Evolutionary conservation across 805 yeast genomes (phyloP).

Genomic region (Starmerella bombicola): DNA sequence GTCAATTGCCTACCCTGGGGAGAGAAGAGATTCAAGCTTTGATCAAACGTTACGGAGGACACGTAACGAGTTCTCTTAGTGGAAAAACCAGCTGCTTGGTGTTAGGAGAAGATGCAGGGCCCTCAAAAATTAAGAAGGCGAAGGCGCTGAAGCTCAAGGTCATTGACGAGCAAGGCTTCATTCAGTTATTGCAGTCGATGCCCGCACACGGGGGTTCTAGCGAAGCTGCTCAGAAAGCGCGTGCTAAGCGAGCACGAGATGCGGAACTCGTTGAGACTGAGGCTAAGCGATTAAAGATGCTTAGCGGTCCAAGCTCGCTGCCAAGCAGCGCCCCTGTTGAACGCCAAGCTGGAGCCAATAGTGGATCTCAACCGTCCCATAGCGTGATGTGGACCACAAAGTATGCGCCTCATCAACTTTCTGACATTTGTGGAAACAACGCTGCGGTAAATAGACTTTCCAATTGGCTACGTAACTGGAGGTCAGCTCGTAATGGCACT

Average conservation of each 20-base stretch:
- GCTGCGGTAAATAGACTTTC: constrained; percentile 52
- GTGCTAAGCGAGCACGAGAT: constrained; percentile 51
- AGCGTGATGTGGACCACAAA: constrained; percentile 76
- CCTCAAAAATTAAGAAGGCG: constrained; percentile 78
- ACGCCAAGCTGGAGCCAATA: not conserved
- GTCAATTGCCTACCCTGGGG: constrained; percentile 66
- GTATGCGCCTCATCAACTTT: constrained; percentile 69
- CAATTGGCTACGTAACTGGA: constrained; percentile 74
- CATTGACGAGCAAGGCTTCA: constrained; percentile 75
- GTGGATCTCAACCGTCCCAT: not conserved
- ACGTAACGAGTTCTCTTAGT: constrained; percentile 69
- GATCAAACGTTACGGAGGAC: constrained; percentile 83
- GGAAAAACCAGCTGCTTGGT: constrained; percentile 81
- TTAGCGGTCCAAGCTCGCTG: not conserved
- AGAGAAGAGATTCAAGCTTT: constrained; percentile 62
- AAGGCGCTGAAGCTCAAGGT: constrained; percentile 63
- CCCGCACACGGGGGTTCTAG: constrained; percentile 89
- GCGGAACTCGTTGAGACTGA: constrained; percentile 28
- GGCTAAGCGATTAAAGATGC: constrained; percentile 13
- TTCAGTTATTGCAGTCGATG: constrained; percentile 59
- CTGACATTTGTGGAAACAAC: constrained; percentile 86
- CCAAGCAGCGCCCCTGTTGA: not conserved
- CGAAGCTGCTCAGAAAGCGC: constrained; percentile 51
- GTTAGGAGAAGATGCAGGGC: constrained; percentile 92
- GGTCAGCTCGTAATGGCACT: constrained; percentile 39